Evolutionary conservation across 2,329 filamentous ascomycete genomes (phyloP), one percentile per base, ranked within the genome.

Genomic region (Fusarium nygamai): DNA sequence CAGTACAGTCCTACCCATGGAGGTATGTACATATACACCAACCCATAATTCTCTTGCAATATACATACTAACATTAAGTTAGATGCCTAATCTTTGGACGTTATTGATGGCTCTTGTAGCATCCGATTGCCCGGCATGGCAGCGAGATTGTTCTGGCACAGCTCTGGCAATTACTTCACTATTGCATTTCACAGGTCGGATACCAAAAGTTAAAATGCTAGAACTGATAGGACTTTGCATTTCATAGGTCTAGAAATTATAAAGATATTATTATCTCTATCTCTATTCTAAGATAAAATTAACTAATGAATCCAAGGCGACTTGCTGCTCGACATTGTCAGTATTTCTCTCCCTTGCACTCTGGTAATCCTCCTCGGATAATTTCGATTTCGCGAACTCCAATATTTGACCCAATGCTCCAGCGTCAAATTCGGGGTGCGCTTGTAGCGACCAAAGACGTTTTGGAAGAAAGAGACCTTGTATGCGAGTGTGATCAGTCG

Each of bases 111-210:
- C 46, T 1, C 59, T 54, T 11, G 43, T 48, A 9, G 36, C 59
- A 20, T 61, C 47, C 3, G 59, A 61, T 7, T 20, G 47, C 14
- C 59, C 59, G 2, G 47, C 46, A 10, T 61, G 58, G 58, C 47
- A 61, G 31, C 59, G 47, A 2, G 59, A 61, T 43, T 61, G 22
- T n/a, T 61, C 59, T 6, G 38, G 59, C 36, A 61, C 46, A 24
- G 38, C 59, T 11, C 36, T 61, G 4, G 59, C 59, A 36, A 61
- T 53, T 5, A 41, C 58, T 31, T 36, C 44, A 16, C 2, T 61
- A 12, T 24, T 51, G 22, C 44, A 61, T 31, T 51, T 61, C 16
- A 24, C 44, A 10, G 58, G 58, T 2, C 58, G 44, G 6, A 61
- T 61, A 41, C 44, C 58, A 9, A 61, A 61, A 14, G 11, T 2